Evolutionary conservation across 495 filamentous ascomycete genomes (phyloP), one percentile per base, ranked within the genome.

Genomic region (Cudoniella acicularis): DNA sequence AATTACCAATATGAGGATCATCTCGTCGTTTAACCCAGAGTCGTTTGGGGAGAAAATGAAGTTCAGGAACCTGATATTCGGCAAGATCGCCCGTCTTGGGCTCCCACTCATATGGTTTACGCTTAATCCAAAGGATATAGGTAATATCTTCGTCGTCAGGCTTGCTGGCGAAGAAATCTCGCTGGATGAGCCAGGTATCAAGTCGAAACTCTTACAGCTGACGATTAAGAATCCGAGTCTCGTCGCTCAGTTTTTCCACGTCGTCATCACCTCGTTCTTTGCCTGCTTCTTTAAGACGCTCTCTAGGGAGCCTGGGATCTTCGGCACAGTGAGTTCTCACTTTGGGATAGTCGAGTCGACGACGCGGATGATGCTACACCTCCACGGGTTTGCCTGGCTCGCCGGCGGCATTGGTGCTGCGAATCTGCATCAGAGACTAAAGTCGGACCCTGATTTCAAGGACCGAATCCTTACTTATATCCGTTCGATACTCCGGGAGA

Each of bases 1-100:
- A 26, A 60, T 60, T 23, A 60, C 57, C 36, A 52, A 60, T 60
- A 60, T 60, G 36, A 52, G 57, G 22, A 60, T 60, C 25, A 60
- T 60, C 10, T 60, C 57, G 25, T 60, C 36, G 9, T 60, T 60
- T 42, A 60, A 60, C 41, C 57, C 49, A 46, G 49, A 60, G 49
- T 60, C 30, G 3, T 60, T 60, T 54, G 49, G 49, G 50, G 49
- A 60, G 57, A 60, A 60, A 36, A 54, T 60, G 49, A 60, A 49
- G 23, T 60, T 60, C 47, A 42, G 49, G 57, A 60, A 60, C 49
- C 49, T 60, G 3, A 54, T 60, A 6, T 59, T 57, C 23, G 41
- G 54, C 6, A 57, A 57, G 54, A 57, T 57, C 22, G 54, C 21
- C n/a, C n/a, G n/a, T n/a, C n/a, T n/a, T n/a, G n/a, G n/a, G n/a